These are phyloP conservation scores for Fusarium verrucosum DNA, from an alignment of 2,329 filamentous ascomycete species.

Conservation along the genomic window DNA sequence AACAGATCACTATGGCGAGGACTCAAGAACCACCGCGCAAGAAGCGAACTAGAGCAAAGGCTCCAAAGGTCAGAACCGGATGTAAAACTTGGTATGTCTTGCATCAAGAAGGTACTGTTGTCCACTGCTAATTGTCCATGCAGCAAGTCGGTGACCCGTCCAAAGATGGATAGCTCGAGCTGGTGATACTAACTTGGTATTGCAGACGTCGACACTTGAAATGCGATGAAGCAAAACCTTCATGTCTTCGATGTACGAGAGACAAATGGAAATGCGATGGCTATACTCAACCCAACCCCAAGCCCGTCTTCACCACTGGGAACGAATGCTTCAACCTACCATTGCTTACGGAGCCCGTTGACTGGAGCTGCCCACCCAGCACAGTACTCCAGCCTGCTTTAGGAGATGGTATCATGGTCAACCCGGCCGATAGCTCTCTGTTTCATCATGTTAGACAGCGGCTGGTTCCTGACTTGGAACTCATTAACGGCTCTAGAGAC, in stretches of 20 bases:
- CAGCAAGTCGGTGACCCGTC: slow-evolving; percentile 12
- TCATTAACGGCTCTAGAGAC: not conserved
- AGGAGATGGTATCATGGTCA: not conserved
- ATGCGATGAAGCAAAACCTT: slow-evolving; percentile 25
- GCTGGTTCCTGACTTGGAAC: not conserved
- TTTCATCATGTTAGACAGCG: not conserved
- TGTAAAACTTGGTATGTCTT: slow-evolving; percentile 30
- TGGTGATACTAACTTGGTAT: not conserved
- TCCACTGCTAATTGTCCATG: not conserved
- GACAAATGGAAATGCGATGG: slow-evolving; percentile 29
- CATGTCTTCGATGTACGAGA: slow-evolving; percentile 13
- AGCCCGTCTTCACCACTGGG: not conserved
- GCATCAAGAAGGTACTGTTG: no score
- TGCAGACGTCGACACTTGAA: slow-evolving; percentile 32
- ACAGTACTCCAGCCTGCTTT: not conserved
- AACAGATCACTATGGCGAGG: not conserved
- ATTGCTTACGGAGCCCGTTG: not conserved
- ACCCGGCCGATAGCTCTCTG: not conserved
- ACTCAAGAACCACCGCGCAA: slow-evolving; percentile 3
- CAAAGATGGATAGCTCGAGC: not conserved
- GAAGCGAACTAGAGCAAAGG: slow-evolving; percentile 26
- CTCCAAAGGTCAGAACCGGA: slow-evolving; percentile 22
- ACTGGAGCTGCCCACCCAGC: no score
- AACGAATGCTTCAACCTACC: not conserved
- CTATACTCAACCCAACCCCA: not conserved